Evolutionary conservation across 2,329 filamentous ascomycete species (phyloP).

Genomic region (Albophoma yamanashiensis): DNA sequence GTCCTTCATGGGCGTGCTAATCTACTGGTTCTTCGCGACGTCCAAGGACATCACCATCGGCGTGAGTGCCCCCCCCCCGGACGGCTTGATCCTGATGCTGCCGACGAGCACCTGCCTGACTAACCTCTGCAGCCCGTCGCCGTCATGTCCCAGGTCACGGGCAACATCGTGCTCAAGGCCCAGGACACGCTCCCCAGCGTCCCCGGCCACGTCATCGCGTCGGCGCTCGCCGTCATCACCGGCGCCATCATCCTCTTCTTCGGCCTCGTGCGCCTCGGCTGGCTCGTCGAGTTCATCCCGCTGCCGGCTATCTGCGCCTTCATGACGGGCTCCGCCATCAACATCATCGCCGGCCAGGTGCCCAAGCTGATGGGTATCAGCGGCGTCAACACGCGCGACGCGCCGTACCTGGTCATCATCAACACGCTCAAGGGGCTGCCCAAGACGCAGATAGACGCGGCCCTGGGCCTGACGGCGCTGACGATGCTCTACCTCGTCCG

Average conservation of each 20-base stretch:
- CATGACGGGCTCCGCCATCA: conserved; percentile 42
- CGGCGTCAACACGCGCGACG: conserved; percentile 35
- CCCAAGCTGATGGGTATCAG: conserved; percentile 39
- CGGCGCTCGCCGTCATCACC: conserved; percentile 34
- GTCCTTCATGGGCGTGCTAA: conserved; percentile 87
- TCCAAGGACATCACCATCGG: conserved; percentile 88
- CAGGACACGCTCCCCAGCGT: conserved; percentile 26
- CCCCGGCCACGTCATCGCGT: conserved; percentile 32
- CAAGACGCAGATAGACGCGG: conserved; percentile 53
- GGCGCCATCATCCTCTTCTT: conserved; percentile 38
- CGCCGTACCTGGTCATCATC: conserved; percentile 39
- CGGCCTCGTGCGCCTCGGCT: conserved; percentile 39
- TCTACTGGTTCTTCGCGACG: conserved; percentile 97
- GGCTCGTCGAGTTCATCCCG: conserved; percentile 44
- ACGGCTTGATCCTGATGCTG: neutral
- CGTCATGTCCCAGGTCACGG: conserved; percentile 42
- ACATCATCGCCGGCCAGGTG: conserved; percentile 38
- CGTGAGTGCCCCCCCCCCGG: conserved; percentile 43
- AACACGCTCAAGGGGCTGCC: conserved; percentile 36
- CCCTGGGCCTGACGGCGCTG: conserved; percentile 61
- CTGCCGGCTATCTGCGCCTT: conserved; percentile 42
- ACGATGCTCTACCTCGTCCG: conserved; percentile 59
- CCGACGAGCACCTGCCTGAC: neutral
- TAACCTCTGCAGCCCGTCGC: conserved; percentile 34
- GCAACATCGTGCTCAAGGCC: conserved; percentile 33